phyloP scores from a whole-genome alignment of 2,329 filamentous ascomycete species.

The Aschersonia sp. region DNA sequence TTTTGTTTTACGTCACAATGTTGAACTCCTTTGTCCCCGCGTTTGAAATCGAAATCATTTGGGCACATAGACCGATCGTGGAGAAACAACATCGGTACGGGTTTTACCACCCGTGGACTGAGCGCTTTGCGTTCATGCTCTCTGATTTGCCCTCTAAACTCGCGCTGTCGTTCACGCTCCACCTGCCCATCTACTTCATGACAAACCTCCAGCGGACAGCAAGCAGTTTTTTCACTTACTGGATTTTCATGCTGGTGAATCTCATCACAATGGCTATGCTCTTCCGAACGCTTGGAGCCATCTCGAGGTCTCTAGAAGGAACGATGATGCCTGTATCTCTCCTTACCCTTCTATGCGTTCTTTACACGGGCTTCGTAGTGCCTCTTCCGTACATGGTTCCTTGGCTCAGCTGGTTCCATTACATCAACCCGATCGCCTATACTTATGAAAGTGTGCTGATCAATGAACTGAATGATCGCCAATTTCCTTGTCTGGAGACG shows the following conservation, averaged over 20 bases:
- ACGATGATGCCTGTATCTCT: constrained; percentile 44
- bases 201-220: constrained; percentile 58
- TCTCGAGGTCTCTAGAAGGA: constrained; percentile 53
- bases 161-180: constrained; percentile 57
- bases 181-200: constrained; percentile 70
- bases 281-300: constrained; percentile 65
- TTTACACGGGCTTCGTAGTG: constrained; percentile 55
- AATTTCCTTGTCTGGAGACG: constrained; percentile 33
- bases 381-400: constrained; percentile 53
- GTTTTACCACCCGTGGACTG: constrained; percentile 78
- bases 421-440: constrained; percentile 64
- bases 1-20: constrained; percentile 75
- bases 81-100: constrained; percentile 80
- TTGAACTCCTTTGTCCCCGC: constrained; percentile 73
- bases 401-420: constrained; percentile 75
- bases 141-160: constrained; percentile 70
- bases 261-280: constrained; percentile 73
- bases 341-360: constrained; percentile 50
- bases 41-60: constrained; percentile 47
- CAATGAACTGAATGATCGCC: constrained; percentile 60
- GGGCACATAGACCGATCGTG: constrained; percentile 77
- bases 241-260: constrained; percentile 60
- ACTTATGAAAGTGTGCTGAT: constrained; percentile 67
- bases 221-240: constrained; percentile 53
- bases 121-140: constrained; percentile 73